Evolutionary conservation across 805 yeast species (phyloP).

Genomic region (Vanderwaltozyma yarrowii): DNA sequence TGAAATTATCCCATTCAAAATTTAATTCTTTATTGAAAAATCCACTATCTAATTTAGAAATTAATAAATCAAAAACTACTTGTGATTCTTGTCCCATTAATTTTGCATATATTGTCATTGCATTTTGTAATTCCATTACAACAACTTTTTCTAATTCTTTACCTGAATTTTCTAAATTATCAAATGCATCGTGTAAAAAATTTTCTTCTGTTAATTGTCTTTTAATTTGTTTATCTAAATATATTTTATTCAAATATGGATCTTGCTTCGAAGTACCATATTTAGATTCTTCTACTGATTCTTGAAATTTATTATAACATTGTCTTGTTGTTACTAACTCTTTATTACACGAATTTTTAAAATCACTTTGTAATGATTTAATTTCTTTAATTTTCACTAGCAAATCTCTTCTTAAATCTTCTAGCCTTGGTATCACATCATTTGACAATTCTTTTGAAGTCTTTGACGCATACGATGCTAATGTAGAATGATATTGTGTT

Average conservation of each 20-base stretch:
- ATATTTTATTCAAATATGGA: conserved; percentile 67
- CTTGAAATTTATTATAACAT: conserved; percentile 42
- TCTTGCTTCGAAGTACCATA: conserved; percentile 46
- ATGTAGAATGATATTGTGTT: conserved; percentile 51
- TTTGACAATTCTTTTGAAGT: conserved; percentile 51
- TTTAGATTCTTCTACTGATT: conserved; percentile 56
- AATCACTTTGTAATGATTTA: conserved; percentile 71
- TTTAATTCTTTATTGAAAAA: conserved; percentile 68
- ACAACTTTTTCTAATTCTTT: conserved; percentile 83
- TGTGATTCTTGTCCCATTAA: conserved; percentile 65
- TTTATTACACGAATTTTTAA: conserved; percentile 60
- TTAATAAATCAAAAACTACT: conserved; percentile 52
- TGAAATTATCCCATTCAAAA: conserved; percentile 83
- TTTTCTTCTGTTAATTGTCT: conserved; percentile 76
- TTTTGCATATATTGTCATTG: conserved; percentile 62
- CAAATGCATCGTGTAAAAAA: conserved; percentile 77
- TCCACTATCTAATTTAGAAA: conserved; percentile 57
- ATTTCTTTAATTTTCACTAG: conserved; percentile 81
- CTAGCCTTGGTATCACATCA: conserved; percentile 55
- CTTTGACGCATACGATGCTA: conserved; percentile 48
- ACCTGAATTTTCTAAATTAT: conserved; percentile 80
- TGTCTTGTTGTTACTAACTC: conserved; percentile 59
- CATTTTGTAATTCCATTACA: conserved; percentile 75
- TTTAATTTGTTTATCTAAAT: conserved; percentile 66
- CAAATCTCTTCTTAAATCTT: conserved; percentile 63